Conservation (phyloP, 2,329 filamentous ascomycete species). For the Xylaria sp. region DNA sequence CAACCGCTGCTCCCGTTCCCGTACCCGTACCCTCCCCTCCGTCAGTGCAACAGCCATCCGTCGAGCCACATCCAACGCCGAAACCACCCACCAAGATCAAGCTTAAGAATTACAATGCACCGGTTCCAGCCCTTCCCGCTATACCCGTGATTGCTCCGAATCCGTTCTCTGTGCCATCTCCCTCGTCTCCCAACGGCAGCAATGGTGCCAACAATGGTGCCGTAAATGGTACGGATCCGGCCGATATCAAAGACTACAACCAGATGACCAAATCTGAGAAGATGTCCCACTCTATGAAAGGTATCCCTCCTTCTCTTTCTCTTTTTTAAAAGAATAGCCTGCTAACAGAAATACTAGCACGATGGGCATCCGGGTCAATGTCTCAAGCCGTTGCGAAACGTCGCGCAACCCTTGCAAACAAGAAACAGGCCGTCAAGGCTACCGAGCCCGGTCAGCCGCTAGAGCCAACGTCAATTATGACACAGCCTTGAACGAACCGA, state of each 20-base stretch:
- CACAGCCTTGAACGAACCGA: conserved; percentile 17
- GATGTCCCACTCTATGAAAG: conserved; percentile 73
- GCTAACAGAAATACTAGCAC: conserved; percentile 54
- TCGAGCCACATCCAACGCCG: conserved; percentile 24
- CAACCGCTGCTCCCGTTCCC: conserved; percentile 29
- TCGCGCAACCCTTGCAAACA: conserved; percentile 68
- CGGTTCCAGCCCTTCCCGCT: conserved; percentile 24
- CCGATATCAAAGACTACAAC: conserved; percentile 64
- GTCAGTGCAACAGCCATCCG: conserved; percentile 26
- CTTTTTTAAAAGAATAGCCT: neutral
- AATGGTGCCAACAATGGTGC: conserved; percentile 37
- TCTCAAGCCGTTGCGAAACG: conserved; percentile 68
- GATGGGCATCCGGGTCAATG: conserved; percentile 71
- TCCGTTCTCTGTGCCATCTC: conserved; percentile 38
- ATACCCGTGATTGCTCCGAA: conserved; percentile 34
- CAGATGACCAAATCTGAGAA: conserved; percentile 73
- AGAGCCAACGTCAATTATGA: conserved; percentile 17
- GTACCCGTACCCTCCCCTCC: conserved; percentile 24
- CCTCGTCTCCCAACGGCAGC: conserved; percentile 32
- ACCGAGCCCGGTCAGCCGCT: conserved; percentile 33
- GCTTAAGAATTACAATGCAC: conserved; percentile 48
- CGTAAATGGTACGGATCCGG: conserved; percentile 49
- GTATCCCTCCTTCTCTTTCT: conserved; percentile 48
- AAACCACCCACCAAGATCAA: conserved; percentile 49
- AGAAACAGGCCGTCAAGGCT: conserved; percentile 59